phyloP scores from a whole-genome alignment of 345 rosid species.

The Cochlearia excelsa region DNA sequence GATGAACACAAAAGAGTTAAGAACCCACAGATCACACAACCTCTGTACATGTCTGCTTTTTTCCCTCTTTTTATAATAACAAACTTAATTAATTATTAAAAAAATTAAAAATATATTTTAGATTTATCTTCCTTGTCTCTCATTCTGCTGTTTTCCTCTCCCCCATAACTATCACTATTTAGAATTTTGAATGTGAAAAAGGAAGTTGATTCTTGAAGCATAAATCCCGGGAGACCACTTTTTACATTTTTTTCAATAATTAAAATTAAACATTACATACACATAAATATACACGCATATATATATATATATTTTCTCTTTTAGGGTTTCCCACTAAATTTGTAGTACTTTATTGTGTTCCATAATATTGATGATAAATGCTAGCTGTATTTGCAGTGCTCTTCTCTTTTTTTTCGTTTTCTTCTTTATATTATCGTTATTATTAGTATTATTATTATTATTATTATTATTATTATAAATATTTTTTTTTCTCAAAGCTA shows the following conservation, averaged over 20 bases:
- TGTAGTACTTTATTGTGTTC: conserved; percentile 35
- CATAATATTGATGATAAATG: conserved; percentile 38
- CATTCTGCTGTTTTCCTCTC: conserved; percentile 30
- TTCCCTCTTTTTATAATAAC: conserved; percentile 17
- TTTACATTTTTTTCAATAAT: conserved; percentile 23
- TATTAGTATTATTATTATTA: too few species aligned
- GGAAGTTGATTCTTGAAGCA: conserved; percentile 66
- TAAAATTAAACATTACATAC: not conserved
- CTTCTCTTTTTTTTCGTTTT: conserved; percentile 10
- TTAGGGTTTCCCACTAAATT: conserved; percentile 37
- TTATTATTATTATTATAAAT: too few species aligned
- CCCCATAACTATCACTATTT: conserved; percentile 46
- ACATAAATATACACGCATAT: conserved; percentile 2
- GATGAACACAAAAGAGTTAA: conserved; percentile 40
- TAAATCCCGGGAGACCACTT: conserved; percentile 87
- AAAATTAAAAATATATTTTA: too few species aligned
- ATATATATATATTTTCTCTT: conserved; percentile 25
- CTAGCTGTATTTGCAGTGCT: conserved; percentile 37
- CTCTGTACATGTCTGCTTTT: conserved; percentile 38
- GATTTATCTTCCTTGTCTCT: not conserved
- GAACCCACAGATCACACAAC: conserved; percentile 41
- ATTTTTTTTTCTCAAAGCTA: conserved; percentile 28
- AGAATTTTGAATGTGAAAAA: conserved; percentile 53
- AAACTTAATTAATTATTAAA: not conserved
- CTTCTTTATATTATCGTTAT: not conserved